These are phyloP conservation scores for Bruguiera sexangula DNA, from an alignment of 345 rosid genomes.

Conservation along the genomic window DNA sequence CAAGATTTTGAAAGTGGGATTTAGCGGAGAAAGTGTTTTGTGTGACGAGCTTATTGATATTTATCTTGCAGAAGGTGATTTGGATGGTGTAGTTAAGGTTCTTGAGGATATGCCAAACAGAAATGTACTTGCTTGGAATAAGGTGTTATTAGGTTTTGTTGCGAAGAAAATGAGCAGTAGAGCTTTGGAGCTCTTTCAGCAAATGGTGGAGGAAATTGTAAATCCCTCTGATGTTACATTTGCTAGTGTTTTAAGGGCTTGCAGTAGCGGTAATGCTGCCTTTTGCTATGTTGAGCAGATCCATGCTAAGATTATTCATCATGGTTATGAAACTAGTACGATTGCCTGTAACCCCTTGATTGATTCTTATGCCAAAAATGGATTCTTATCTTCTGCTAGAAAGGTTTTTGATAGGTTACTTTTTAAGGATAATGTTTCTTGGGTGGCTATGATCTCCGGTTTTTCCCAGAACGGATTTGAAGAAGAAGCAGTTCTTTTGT, in stretches of 20 bases:
- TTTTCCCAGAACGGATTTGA: constrained; percentile 60
- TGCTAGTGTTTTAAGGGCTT: constrained; percentile 45
- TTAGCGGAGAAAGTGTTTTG: constrained; percentile 34
- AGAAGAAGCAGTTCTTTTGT: constrained; percentile 54
- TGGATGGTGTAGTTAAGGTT: constrained; percentile 43
- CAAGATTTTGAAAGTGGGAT: constrained; percentile 58
- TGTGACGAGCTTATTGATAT: constrained; percentile 49
- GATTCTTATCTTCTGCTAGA: constrained; percentile 44
- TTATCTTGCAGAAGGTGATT: constrained; percentile 39
- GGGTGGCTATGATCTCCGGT: constrained; percentile 83
- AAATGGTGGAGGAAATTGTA: constrained; percentile 45
- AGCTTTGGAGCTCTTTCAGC: constrained; percentile 33
- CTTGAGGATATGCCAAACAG: constrained; percentile 67
- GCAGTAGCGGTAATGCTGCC: constrained; percentile 29
- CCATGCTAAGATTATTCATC: constrained; percentile 58
- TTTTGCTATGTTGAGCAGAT: constrained; percentile 47
- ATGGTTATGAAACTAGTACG: constrained; percentile 47
- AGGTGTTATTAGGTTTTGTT: constrained; percentile 41
- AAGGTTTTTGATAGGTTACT: constrained; percentile 54
- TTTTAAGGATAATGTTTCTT: constrained; percentile 64
- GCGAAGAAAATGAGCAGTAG: constrained; percentile 32
- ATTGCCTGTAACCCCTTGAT: constrained; percentile 63
- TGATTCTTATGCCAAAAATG: constrained; percentile 61
- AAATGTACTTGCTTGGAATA: constrained; percentile 51
- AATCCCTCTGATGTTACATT: constrained; percentile 46